Percentiles rank a stretch among this genome's conserved stretches.
phyloP scores from a whole-genome alignment of 169 alveolate genomes.

The Plasmodium vivax region DNA sequence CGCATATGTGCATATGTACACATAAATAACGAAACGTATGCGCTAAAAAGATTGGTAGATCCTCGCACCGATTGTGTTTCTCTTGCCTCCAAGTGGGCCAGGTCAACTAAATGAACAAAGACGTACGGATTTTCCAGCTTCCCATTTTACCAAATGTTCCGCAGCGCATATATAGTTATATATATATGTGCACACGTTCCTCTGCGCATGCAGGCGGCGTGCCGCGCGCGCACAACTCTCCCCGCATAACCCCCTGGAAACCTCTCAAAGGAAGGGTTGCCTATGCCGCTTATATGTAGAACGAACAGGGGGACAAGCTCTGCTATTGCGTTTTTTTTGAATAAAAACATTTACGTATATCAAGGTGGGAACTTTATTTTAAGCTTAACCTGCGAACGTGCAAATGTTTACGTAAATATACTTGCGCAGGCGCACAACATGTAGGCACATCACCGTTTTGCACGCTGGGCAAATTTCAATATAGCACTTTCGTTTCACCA shows the following conservation, averaged over 20 bases:
- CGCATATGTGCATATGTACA: background rate
- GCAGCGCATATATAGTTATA: background rate
- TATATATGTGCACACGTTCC: background rate
- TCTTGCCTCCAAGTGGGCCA: background rate
- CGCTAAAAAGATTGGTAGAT: background rate
- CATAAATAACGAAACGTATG: background rate
- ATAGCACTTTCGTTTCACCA: background rate
- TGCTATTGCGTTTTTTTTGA: background rate
- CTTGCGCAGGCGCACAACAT: background rate
- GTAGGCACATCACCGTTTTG: background rate
- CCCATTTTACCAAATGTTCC: background rate
- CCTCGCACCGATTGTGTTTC: background rate
- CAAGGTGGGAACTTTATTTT: background rate
- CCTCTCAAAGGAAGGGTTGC: background rate
- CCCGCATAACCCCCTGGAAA: background rate
- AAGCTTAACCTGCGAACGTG: background rate
- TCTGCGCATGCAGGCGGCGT: background rate
- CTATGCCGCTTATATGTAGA: background rate
- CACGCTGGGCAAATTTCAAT: background rate
- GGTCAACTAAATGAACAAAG: background rate
- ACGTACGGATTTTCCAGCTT: background rate
- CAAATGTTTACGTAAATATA: background rate
- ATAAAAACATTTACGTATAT: conserved; percentile 1
- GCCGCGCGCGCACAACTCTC: background rate
- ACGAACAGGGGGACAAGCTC: background rate